Conservation (phyloP, 2,329 filamentous ascomycete genomes). For the Phyllosticta paracitricarpa region DNA sequence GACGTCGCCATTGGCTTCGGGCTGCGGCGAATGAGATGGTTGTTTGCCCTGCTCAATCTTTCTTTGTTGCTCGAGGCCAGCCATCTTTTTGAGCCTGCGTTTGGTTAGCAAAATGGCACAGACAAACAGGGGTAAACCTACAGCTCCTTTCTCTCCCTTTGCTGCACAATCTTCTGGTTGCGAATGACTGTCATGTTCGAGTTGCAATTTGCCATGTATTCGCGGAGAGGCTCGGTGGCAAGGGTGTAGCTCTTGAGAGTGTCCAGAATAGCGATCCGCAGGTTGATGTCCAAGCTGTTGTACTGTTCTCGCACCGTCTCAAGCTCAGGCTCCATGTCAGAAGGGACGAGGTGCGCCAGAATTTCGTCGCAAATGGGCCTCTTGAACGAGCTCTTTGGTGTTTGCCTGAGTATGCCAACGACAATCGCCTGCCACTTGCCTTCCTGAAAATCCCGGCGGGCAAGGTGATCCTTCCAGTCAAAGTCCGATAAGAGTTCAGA, state of each 20-base stretch:
- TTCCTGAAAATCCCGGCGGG: slow-evolving; percentile 72
- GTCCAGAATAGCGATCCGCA: slow-evolving; percentile 69
- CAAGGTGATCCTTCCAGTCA: slow-evolving; percentile 77
- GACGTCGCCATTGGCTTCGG: slow-evolving; percentile 45
- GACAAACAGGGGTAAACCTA: slow-evolving; percentile 28
- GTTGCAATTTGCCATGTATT: slow-evolving; percentile 84
- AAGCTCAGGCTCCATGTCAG: slow-evolving; percentile 62
- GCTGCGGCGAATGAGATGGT: slow-evolving; percentile 48
- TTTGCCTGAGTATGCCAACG: slow-evolving; percentile 73
- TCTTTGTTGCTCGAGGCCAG: slow-evolving; percentile 59
- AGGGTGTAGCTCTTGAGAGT: slow-evolving; percentile 78
- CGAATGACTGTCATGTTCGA: slow-evolving; percentile 90
- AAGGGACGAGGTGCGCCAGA: slow-evolving; percentile 69
- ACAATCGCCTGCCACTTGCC: slow-evolving; percentile 90
- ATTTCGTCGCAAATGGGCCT: slow-evolving; percentile 68
- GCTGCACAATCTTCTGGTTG: slow-evolving; percentile 91
- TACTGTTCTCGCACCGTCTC: slow-evolving; percentile 68
- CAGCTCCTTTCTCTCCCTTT: slow-evolving; percentile 61
- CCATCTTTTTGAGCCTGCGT: slow-evolving; percentile 58
- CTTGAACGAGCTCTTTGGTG: slow-evolving; percentile 65
- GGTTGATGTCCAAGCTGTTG: slow-evolving; percentile 67
- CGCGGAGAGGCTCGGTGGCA: slow-evolving; percentile 75
- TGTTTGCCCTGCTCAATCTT: slow-evolving; percentile 67
- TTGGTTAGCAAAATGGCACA: slow-evolving; percentile 18
- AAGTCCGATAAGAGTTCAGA: slow-evolving; percentile 65